phyloP scores from a whole-genome alignment of 1,284 basidiomycete genomes.

The Ganoderma resinaceum region DNA sequence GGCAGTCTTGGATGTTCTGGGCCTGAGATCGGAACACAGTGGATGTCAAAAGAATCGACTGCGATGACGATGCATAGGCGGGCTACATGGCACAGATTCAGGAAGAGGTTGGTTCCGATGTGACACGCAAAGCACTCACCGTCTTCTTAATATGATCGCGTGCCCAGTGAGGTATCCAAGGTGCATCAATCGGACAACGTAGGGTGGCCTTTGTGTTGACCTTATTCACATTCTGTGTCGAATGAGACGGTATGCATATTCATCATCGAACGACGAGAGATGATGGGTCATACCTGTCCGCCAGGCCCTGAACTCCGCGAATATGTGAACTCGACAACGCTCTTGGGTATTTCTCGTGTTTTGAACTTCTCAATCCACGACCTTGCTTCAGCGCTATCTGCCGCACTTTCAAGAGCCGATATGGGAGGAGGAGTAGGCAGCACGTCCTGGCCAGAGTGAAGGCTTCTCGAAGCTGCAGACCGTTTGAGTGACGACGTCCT shows the following conservation, averaged over 20 bases:
- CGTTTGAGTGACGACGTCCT: neutral
- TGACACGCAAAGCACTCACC: constrained; percentile 45
- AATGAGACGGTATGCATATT: neutral
- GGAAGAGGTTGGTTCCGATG: neutral
- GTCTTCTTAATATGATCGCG: constrained; percentile 53
- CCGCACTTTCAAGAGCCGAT: constrained; percentile 41
- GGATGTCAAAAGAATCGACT: constrained; percentile 72
- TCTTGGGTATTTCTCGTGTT: constrained; percentile 49
- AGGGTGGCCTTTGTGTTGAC: constrained; percentile 79
- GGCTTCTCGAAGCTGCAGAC: neutral
- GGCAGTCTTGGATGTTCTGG: constrained; percentile 74
- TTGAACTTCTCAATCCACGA: constrained; percentile 61
- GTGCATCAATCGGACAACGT: constrained; percentile 58
- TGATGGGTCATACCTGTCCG: constrained; percentile 65
- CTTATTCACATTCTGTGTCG: constrained; percentile 80
- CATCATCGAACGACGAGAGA: neutral
- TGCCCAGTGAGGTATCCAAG: constrained; percentile 79
- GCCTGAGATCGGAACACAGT: constrained; percentile 75
- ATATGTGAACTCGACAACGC: constrained; percentile 64
- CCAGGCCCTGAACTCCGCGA: constrained; percentile 82
- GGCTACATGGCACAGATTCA: constrained; percentile 48
- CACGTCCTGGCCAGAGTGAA: constrained; percentile 11
- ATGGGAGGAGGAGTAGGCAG: constrained; percentile 48
- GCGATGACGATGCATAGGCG: constrained; percentile 68
- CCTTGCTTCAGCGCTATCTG: constrained; percentile 53